These are phyloP conservation scores for Toxicodendron radicans DNA, from an alignment of 345 rosid genomes.

Conservation along the genomic window DNA sequence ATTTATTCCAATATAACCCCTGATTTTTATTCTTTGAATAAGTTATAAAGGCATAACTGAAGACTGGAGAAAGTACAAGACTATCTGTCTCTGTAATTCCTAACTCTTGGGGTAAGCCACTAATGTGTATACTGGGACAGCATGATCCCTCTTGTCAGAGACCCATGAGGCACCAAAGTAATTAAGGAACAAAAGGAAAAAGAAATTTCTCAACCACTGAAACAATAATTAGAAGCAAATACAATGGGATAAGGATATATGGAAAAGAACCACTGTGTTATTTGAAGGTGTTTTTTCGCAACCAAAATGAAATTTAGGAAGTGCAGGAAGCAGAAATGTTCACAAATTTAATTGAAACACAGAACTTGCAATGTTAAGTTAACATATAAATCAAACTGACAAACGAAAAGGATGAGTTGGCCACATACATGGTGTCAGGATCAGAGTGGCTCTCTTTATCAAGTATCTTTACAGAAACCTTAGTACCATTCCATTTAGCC, in stretches of 20 bases:
- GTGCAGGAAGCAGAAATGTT: background rate
- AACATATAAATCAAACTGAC: slow-evolving; percentile 11
- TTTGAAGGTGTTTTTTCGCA: background rate
- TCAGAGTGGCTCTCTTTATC: slow-evolving; percentile 71
- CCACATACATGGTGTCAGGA: slow-evolving; percentile 67
- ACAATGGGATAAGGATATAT: background rate
- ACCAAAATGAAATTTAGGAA: background rate
- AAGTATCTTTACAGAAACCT: slow-evolving; percentile 86
- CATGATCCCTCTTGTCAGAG: background rate
- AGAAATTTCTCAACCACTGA: background rate
- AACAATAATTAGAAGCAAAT: background rate
- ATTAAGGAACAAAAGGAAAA: background rate
- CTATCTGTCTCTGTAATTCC: background rate
- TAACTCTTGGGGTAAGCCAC: too few species aligned
- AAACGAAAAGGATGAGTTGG: slow-evolving; percentile 14
- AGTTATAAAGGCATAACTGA: too few species aligned
- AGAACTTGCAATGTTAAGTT: background rate
- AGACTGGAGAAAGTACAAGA: background rate
- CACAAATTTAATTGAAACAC: background rate
- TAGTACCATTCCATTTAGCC: slow-evolving; percentile 98
- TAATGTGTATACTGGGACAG: background rate
- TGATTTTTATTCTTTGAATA: too few species aligned
- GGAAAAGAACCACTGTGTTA: background rate
- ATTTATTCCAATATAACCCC: background rate
- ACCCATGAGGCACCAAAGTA: background rate